Evolutionary conservation across 225 moss, liverwort and hornwort genomes (phyloP).

Genomic region (Asterella californica): DNA sequence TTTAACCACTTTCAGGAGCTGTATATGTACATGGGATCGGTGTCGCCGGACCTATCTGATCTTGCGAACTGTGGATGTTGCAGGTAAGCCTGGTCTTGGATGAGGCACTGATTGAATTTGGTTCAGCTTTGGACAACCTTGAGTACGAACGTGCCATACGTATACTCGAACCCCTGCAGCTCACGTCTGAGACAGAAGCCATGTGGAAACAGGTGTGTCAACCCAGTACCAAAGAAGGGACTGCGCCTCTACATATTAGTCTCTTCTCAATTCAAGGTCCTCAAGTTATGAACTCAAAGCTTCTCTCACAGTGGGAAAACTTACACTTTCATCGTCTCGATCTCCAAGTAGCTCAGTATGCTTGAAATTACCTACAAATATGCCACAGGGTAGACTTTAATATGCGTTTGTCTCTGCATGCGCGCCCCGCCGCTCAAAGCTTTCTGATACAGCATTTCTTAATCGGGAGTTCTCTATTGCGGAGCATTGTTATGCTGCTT

Average conservation of each 20-base stretch:
- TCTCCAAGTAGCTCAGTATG: background rate
- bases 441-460: conserved; percentile 67
- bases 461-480: conserved; percentile 67
- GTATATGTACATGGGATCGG: background rate
- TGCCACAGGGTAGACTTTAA: background rate
- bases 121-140: conserved; percentile 77
- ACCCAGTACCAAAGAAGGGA: background rate
- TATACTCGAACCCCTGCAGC: conserved; percentile 85
- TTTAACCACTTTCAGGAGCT: too few relatives aligned
- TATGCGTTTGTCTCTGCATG: background rate
- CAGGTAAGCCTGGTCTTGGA: conserved; percentile 93
- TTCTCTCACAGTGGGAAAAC: background rate
- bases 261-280: background rate
- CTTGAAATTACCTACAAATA: background rate
- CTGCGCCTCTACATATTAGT: background rate
- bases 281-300: background rate
- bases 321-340: background rate
- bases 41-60: background rate
- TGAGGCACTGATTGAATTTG: conserved; percentile 87
- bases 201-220: conserved; percentile 92
- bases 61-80: conserved; percentile 8
- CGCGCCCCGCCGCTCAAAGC: conserved; percentile 31
- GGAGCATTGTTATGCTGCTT: conserved; percentile 87
- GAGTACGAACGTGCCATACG: conserved; percentile 71
- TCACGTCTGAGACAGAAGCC: conserved; percentile 85